A percentile compares a stretch with the other conserved stretches of the same genome.
Evolutionary conservation across 352 stramenopile genomes (phyloP).

Genomic region (Phytopythium litorale): DNA sequence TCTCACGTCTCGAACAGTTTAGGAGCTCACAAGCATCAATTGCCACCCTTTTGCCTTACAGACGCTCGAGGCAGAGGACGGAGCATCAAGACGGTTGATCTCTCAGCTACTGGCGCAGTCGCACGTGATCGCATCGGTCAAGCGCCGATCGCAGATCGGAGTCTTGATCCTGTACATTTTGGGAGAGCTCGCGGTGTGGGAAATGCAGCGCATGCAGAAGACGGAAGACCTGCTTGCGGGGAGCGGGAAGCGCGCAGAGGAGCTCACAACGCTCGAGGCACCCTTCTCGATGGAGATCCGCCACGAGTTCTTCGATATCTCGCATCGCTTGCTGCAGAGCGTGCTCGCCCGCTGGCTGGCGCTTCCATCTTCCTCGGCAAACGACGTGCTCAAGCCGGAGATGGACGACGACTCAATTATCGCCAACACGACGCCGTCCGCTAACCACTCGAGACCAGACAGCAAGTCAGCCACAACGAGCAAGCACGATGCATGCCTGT

Average conservation of each 20-base stretch:
- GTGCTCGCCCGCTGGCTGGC: slow-evolving; percentile 63
- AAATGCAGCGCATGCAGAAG: slow-evolving; percentile 90
- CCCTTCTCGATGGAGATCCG: slow-evolving; percentile 82
- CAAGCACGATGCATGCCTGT: slow-evolving; percentile 10
- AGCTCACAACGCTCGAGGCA: slow-evolving; percentile 75
- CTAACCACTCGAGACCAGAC: background rate
- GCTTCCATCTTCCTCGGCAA: background rate
- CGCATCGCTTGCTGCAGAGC: slow-evolving; percentile 53
- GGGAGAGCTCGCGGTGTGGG: slow-evolving; percentile 77
- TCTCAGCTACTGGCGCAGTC: slow-evolving; percentile 14
- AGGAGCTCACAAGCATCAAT: background rate
- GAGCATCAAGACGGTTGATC: slow-evolving; percentile 3
- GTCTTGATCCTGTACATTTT: slow-evolving; percentile 70
- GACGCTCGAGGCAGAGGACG: slow-evolving; percentile 15
- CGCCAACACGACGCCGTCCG: background rate
- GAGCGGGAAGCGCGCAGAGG: slow-evolving; percentile 46
- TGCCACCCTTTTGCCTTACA: background rate
- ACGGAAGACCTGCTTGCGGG: slow-evolving; percentile 69
- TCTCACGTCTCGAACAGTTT: background rate
- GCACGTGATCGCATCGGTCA: slow-evolving; percentile 42
- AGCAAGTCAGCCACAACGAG: background rate
- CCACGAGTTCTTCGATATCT: slow-evolving; percentile 67
- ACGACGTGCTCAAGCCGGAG: slow-evolving; percentile 4
- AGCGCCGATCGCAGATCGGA: slow-evolving; percentile 71
- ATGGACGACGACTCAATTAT: background rate